Evolutionary conservation across 1,284 basidiomycete species (phyloP).

Genomic region (Tremellales sp.): DNA sequence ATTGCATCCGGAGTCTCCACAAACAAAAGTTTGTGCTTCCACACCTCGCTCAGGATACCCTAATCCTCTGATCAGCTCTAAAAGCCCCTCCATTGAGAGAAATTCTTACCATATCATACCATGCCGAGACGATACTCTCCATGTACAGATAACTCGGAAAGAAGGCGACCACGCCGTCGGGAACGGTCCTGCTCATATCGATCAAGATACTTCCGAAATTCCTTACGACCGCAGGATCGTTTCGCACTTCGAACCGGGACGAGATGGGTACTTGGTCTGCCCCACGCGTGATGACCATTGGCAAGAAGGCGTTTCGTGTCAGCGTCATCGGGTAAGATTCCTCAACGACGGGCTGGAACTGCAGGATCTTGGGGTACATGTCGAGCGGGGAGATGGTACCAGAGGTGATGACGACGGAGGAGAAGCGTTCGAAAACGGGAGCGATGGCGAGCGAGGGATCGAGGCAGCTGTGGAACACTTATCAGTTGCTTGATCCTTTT

Average conservation of each 20-base stretch:
- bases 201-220: conserved; percentile 98
- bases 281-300: conserved; percentile 96
- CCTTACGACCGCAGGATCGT: conserved; percentile 97
- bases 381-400: conserved; percentile 98
- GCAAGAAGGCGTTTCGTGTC: conserved; percentile 92
- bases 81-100: neutral
- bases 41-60: conserved; percentile 98
- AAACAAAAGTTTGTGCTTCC: conserved; percentile 99
- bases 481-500: too few relatives aligned
- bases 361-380: conserved; percentile 99
- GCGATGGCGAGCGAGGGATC: conserved; percentile 97
- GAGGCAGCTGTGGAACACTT: conserved; percentile 64
- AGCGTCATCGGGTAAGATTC: conserved; percentile 99
- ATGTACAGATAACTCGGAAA: conserved; percentile 99
- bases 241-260: conserved; percentile 98
- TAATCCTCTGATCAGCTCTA: conserved; percentile 41
- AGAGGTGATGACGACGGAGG: conserved; percentile 96
- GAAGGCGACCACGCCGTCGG: conserved; percentile 99
- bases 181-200: conserved; percentile 96
- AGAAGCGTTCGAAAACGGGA: conserved; percentile 97
- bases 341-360: conserved; percentile 95
- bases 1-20: conserved; percentile 99
- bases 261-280: conserved; percentile 98
- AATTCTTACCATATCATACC: conserved; percentile 93
- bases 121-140: conserved; percentile 99